These are phyloP conservation scores for Fusarium circinatum DNA, from an alignment of 2,329 filamentous ascomycete species.

Conservation along the genomic window DNA sequence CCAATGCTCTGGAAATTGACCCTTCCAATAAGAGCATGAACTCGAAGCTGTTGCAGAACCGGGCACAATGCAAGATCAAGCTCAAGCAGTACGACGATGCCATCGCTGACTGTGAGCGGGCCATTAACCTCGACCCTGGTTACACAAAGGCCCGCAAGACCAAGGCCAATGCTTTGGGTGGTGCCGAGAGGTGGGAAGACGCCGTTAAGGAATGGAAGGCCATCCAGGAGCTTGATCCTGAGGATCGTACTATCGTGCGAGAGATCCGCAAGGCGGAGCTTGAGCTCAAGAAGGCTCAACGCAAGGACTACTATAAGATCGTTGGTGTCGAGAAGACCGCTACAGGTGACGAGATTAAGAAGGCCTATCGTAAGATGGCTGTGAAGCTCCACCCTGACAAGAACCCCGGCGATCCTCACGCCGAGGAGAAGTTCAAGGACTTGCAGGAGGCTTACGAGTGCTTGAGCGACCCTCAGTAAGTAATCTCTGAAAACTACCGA, in stretches of 20 bases:
- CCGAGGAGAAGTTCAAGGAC: slow-evolving; percentile 96
- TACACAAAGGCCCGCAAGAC: slow-evolving; percentile 95
- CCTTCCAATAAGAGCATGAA: slow-evolving; percentile 91
- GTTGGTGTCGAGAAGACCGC: slow-evolving; percentile 88
- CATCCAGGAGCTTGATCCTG: slow-evolving; percentile 83
- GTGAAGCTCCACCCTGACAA: slow-evolving; percentile 97
- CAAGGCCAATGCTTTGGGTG: slow-evolving; percentile 88
- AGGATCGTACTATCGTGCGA: slow-evolving; percentile 81
- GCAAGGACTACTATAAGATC: slow-evolving; percentile 99
- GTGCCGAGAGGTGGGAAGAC: slow-evolving; percentile 90
- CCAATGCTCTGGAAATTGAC: slow-evolving; percentile 84
- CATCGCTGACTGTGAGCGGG: slow-evolving; percentile 86
- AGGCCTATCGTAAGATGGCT: slow-evolving; percentile 94
- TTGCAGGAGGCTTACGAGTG: slow-evolving; percentile 97
- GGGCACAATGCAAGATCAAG: slow-evolving; percentile 84
- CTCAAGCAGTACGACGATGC: slow-evolving; percentile 86
- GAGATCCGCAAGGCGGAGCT: slow-evolving; percentile 92
- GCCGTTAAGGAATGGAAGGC: slow-evolving; percentile 89
- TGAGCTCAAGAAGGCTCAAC: slow-evolving; percentile 95
- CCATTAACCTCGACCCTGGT: slow-evolving; percentile 81
- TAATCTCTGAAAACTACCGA: slow-evolving; percentile 38
- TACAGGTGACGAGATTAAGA: slow-evolving; percentile 87
- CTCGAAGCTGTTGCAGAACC: slow-evolving; percentile 93
- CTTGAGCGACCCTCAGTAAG: slow-evolving; percentile 90
- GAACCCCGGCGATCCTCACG: slow-evolving; percentile 86